Base-by-base conservation (phyloP, 441 rosid species). In the Pelargonium fulgidum region DNA sequence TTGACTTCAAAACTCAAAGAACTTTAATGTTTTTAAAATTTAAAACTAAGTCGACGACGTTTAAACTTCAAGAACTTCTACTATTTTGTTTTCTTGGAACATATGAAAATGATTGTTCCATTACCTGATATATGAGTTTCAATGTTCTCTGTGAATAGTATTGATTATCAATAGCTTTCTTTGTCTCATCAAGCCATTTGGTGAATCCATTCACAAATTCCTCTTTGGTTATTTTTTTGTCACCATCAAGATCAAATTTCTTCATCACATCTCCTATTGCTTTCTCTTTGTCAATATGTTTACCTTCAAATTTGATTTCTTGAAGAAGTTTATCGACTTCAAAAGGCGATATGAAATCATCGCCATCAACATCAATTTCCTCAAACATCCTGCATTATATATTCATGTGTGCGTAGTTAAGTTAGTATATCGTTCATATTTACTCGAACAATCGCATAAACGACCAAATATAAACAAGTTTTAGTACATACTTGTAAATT, bases 151-250 rank as follows among this genome's bases (percentile, higher is more conserved):
- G 64, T 1, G 58, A 63, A 45, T 19, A 24, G 6, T 59, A 24
- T 16, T 44, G 62, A 52, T 71, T 68, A 33, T 62, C 71, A 0
- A 72, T 62, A 0, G 42, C 54, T 3, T 33, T 41, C 68, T 76
- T 72, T 36, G 76, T 62, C 76, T 72, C 42, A 52, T 66, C 62
- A n/a, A 76, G 76, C 79, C 76, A 72, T 17, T 68, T 74, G 12
- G 61, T 56, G 66, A 74, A 74, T 58, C 77, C 73, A 44, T 2
- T 17, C 3, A 74, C 19, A 47, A 74, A 74, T 56, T 69, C 67
- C 1, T 69, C 76, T 54, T 72, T 72, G 13, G 68, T 44, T 59
- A 76, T 76, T 66, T 54, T 69, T 20, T 52, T 58, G 56, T 76
- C 68, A 3, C 71, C 52, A 64, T 69, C 79, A 2, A 76, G 24